Evolutionary conservation across 208 protist species (phyloP).

Genomic region (Trypanosoma vivax): DNA sequence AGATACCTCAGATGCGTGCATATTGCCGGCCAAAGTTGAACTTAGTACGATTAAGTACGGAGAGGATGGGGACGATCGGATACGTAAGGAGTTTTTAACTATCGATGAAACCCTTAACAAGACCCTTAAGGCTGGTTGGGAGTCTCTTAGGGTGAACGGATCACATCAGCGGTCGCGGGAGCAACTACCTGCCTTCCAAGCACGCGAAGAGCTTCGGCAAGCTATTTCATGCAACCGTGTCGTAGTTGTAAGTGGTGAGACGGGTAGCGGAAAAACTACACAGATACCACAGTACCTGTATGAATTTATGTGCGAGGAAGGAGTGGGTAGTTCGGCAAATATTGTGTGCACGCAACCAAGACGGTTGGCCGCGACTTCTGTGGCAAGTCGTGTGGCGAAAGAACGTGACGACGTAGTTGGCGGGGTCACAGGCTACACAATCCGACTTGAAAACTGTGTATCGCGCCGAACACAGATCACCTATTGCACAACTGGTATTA

Average conservation of each 20-base stretch:
- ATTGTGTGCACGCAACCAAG: conserved; percentile 94
- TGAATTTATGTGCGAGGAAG: conserved; percentile 88
- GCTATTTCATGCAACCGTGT: conserved; percentile 76
- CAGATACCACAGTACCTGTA: conserved; percentile 95
- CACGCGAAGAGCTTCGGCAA: conserved; percentile 57
- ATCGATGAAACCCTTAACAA: conserved; percentile 30
- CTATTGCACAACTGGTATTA: conserved; percentile 93
- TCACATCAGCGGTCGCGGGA: conserved; percentile 42
- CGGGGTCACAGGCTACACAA: conserved; percentile 87
- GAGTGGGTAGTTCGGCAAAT: conserved; percentile 75
- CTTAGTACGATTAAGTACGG: conserved; percentile 53
- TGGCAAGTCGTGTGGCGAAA: conserved; percentile 90
- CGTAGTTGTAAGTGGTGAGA: conserved; percentile 94
- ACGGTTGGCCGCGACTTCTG: conserved; percentile 89
- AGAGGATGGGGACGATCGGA: conserved; percentile 17
- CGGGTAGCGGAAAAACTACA: conserved; percentile 98
- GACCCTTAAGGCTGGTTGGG: conserved; percentile 49
- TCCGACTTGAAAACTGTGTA: conserved; percentile 89
- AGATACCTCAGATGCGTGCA: conserved; percentile 35
- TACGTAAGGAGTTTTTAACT: conserved; percentile 40
- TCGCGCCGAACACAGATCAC: conserved; percentile 81
- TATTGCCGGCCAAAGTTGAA: conserved; percentile 59
- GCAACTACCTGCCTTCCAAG: conserved; percentile 57
- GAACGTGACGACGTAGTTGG: conserved; percentile 89
- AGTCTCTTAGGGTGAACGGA: conserved; percentile 39